These are phyloP conservation scores for Sporothrix schenckii DNA, from an alignment of 2,329 filamentous ascomycete genomes.

Conservation along the genomic window DNA sequence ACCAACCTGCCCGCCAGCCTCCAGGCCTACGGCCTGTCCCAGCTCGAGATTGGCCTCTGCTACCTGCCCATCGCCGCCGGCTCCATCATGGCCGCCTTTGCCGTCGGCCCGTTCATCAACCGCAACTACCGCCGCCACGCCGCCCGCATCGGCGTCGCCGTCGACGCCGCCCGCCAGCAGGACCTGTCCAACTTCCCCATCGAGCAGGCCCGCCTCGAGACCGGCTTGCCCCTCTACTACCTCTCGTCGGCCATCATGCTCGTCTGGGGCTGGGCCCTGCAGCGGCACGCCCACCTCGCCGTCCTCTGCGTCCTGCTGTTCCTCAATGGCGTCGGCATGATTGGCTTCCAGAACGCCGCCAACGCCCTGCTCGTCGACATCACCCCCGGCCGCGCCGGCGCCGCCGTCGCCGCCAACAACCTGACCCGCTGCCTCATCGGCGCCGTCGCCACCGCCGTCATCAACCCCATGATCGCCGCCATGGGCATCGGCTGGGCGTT, in stretches of 20 bases:
- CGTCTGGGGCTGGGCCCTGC: conserved; percentile 57
- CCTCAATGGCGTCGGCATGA: conserved; percentile 53
- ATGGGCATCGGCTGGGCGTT: conserved; percentile 59
- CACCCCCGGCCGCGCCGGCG: conserved; percentile 55
- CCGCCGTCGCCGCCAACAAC: conserved; percentile 61
- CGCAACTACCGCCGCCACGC: conserved; percentile 69
- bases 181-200: conserved; percentile 56
- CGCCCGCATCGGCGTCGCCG: conserved; percentile 52
- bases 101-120: conserved; percentile 62
- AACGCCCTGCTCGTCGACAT: conserved; percentile 61
- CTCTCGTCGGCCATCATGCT: conserved; percentile 53
- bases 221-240: conserved; percentile 55
- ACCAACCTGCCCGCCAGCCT: conserved; percentile 52
- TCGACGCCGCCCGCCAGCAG: conserved; percentile 57
- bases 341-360: conserved; percentile 58
- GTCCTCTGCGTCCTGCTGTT: conserved; percentile 53
- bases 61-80: conserved; percentile 57
- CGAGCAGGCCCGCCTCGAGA: conserved; percentile 54
- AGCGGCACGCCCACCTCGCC: conserved; percentile 49
- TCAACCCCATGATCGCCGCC: conserved; percentile 55
- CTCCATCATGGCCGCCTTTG: conserved; percentile 51
- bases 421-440: conserved; percentile 59
- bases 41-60: conserved; percentile 58
- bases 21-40: conserved; percentile 59
- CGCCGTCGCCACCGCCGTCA: conserved; percentile 55